Evolutionary conservation across 768 basidiomycete species (phyloP), one percentile per base, ranked within the genome.

Genomic region (Cubamyces lactineus): DNA sequence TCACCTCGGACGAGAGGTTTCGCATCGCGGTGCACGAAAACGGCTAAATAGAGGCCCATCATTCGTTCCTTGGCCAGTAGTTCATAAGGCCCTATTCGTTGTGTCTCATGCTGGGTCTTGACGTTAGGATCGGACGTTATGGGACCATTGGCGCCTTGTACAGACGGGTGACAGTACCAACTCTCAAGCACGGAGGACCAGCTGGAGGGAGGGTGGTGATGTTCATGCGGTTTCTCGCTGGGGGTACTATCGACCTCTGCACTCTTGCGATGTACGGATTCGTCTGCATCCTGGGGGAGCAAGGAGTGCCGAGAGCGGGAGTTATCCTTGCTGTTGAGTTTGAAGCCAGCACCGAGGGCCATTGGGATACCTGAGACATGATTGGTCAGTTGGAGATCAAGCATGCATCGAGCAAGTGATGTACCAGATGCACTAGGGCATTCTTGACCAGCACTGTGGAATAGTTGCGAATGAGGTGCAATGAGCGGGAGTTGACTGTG

Each of bases 51-150:
- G 43, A 96, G 83, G 2, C 93, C 93, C 91, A 98, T 89, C 76
- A 98, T 80, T 30, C 96, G 82, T 68, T 97, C 94, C 75, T 98
- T 98, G 56, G 85, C 82, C 12, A 96, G 78, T 24, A 96, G 80
- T 64, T 91, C 82, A 70, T 97, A 98, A 16, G 92, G 93, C 0
- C 91, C 92, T 66, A 80, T 80, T 56, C 80, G 52, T 24, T 54
- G 62, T 15, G 40, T 23, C 26, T 53, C 59, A 38, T 61, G 56
- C 34, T 58, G 55, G 15, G 23, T 53, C 47, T 41, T 62, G 52
- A 42, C 24, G 39, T 64, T 59, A 8, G 58, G 23, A 53, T 65
- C 45, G 38, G 49, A 59, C 21, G 41, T 17, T 1, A 51, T 16
- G 3, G 58, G 41, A 19, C 46, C 40, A 9, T 51, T 51, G 38